A percentile compares a stretch with the other conserved stretches of the same genome.
phyloP scores from a whole-genome alignment of 495 filamentous ascomycete species.

The Penicillium cinerascens region DNA sequence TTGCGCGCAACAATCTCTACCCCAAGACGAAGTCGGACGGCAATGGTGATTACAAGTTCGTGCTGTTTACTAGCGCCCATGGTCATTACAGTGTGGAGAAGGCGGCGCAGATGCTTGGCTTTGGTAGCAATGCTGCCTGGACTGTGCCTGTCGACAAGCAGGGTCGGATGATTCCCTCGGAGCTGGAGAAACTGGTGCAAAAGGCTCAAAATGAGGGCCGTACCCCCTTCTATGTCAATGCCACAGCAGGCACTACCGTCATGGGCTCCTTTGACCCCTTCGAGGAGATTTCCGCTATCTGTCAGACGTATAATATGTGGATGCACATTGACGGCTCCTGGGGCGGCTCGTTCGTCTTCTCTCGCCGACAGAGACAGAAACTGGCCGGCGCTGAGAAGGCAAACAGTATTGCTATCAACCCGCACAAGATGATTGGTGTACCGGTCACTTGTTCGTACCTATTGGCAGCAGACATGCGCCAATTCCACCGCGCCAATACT shows the following conservation, averaged over 20 bases:
- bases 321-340: conserved; percentile 87
- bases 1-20: conserved; percentile 83
- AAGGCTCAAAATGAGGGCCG: conserved; percentile 58
- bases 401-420: conserved; percentile 79
- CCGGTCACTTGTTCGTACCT: conserved; percentile 91
- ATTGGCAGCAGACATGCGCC: conserved; percentile 65
- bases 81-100: conserved; percentile 96
- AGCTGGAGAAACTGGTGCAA: conserved; percentile 58
- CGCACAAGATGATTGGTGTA: conserved; percentile 95
- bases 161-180: conserved; percentile 67
- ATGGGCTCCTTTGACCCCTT: conserved; percentile 87
- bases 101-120: conserved; percentile 79
- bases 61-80: conserved; percentile 84
- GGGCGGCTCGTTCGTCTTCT: conserved; percentile 86
- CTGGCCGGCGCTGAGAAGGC: conserved; percentile 68
- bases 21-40: conserved; percentile 71
- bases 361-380: conserved; percentile 56
- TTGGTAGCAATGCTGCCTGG: conserved; percentile 71
- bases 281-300: conserved; percentile 64
- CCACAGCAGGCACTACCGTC: conserved; percentile 92
- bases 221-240: conserved; percentile 92
- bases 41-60: conserved; percentile 59
- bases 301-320: conserved; percentile 72
- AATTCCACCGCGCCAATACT: conserved; percentile 79
- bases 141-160: conserved; percentile 66